Conservation (phyloP, 192 early-diverging fungal species). For the Linnemannia hyalina region DNA sequence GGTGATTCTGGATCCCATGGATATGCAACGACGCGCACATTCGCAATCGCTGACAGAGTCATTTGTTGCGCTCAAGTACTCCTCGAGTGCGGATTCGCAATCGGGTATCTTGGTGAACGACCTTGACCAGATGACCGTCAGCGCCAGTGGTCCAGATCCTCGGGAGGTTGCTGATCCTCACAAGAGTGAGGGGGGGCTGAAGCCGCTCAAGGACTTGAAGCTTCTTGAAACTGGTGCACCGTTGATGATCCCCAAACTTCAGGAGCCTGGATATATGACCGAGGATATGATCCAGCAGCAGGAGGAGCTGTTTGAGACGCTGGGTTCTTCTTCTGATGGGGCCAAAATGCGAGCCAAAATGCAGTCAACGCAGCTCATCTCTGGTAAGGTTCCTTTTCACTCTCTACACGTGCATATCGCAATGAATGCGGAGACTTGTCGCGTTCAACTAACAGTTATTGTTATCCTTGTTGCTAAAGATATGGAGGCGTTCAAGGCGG, state of each 20-base stretch:
- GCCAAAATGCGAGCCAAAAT: conserved; percentile 79
- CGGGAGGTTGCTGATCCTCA: conserved; percentile 54
- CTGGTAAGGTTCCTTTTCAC: conserved; percentile 57
- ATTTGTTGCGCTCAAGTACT: conserved; percentile 66
- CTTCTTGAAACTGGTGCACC: conserved; percentile 71
- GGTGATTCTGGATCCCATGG: conserved; percentile 38
- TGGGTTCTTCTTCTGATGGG: conserved; percentile 81
- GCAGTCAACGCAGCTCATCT: conserved; percentile 81
- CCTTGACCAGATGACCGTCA: conserved; percentile 29
- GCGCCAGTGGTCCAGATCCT: conserved; percentile 32
- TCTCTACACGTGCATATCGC: neutral
- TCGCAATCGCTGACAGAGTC: conserved; percentile 60
- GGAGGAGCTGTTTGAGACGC: conserved; percentile 79
- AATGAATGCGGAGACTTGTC: neutral
- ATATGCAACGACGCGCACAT: conserved; percentile 29
- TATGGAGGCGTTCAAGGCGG: conserved; percentile 96
- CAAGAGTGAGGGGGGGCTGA: conserved; percentile 65
- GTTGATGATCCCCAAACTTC: conserved; percentile 77
- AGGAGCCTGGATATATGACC: conserved; percentile 85
- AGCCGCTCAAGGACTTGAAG: conserved; percentile 58
- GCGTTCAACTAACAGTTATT: neutral
- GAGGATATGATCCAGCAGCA: conserved; percentile 91
- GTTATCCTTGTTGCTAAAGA: conserved; percentile 53
- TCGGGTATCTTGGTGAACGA: conserved; percentile 36
- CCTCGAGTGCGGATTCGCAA: conserved; percentile 59